A percentile compares a stretch with the other conserved stretches of the same genome.
Evolutionary conservation across 208 protist species (phyloP).

Genomic region (Trypanosoma cruzi): DNA sequence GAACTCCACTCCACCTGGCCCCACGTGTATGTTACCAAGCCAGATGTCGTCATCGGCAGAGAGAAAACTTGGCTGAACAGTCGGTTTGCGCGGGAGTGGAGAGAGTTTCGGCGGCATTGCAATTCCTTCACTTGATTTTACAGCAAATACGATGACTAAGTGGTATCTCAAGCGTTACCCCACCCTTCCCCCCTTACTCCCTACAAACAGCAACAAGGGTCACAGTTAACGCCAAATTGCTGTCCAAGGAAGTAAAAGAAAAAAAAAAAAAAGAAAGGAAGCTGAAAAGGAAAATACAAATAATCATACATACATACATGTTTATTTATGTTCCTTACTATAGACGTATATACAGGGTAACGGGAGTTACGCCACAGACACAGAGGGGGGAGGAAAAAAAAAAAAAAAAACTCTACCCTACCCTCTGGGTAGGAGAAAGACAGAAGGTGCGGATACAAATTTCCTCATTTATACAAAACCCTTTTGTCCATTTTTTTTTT

Average conservation of each 20-base stretch:
- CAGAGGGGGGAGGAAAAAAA: not conserved
- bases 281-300: not conserved
- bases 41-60: conserved; percentile 62
- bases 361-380: not conserved
- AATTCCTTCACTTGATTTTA: too few species aligned
- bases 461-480: not conserved
- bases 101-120: conserved; percentile 81
- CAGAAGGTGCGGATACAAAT: not conserved
- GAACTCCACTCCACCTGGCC: conserved; percentile 69
- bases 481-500: not conserved
- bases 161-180: not conserved
- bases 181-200: not conserved
- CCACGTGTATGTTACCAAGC: conserved; percentile 81
- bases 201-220: not conserved
- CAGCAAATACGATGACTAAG: not conserved
- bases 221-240: too few species aligned
- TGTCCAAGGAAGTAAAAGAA: not conserved
- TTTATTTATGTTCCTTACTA: not conserved
- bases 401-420: not conserved
- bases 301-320: not conserved
- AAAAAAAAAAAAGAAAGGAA: not conserved
- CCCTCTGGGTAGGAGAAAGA: not conserved
- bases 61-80: conserved; percentile 21
- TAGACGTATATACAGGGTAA: not conserved
- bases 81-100: conserved; percentile 60